phyloP scores from a whole-genome alignment of 2,329 filamentous ascomycete genomes.

The Sporothrix euskadiensis region DNA sequence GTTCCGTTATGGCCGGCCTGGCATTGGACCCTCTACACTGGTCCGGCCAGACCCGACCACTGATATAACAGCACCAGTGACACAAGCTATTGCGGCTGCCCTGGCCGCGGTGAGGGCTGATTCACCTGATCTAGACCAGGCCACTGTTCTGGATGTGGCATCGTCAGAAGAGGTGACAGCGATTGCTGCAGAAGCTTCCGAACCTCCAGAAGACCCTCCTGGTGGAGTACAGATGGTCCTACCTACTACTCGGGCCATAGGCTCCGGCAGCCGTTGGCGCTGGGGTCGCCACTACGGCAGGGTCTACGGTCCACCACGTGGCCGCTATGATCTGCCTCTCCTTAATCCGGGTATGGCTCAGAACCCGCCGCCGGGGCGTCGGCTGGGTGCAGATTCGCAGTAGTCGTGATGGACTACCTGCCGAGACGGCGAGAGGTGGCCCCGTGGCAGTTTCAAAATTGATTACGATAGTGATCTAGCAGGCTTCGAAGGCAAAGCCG shows the following conservation, averaged over 20 bases:
- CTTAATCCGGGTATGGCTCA: slow-evolving; percentile 7
- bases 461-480: neutral
- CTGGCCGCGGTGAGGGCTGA: neutral
- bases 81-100: neutral
- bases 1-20: neutral
- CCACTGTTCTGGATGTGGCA: neutral
- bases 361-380: neutral
- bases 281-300: neutral
- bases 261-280: slow-evolving; percentile 5
- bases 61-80: neutral
- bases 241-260: neutral
- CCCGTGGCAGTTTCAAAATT: neutral
- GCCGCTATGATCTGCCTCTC: neutral
- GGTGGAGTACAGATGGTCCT: slow-evolving; percentile 1
- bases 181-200: neutral
- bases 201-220: neutral
- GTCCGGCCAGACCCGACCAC: neutral
- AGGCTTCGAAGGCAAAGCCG: too few species aligned
- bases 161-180: neutral
- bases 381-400: neutral
- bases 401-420: neutral
- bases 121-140: neutral
- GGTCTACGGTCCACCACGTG: neutral
- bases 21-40: slow-evolving; percentile 6
- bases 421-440: too few species aligned